A percentile compares a stretch with the other conserved stretches of the same genome.
Evolutionary conservation across 805 yeast species (phyloP).

Genomic region (Jamesozyma gamospora): DNA sequence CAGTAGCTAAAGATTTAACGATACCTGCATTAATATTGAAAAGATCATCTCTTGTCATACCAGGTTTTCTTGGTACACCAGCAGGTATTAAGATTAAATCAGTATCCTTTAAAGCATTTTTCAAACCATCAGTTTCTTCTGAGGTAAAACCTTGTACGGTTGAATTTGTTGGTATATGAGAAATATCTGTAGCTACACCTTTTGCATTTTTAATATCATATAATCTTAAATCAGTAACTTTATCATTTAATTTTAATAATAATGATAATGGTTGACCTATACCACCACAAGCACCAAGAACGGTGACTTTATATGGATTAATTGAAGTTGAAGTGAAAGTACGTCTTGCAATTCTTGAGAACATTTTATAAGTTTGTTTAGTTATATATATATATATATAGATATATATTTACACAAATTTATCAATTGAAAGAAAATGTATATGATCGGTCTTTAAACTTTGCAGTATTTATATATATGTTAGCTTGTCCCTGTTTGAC

Average conservation of each 20-base stretch:
- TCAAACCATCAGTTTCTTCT: slow-evolving; percentile 57
- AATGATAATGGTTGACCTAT: slow-evolving; percentile 86
- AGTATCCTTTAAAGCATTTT: slow-evolving; percentile 57
- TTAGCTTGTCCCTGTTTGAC: too few relatives aligned
- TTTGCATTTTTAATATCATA: slow-evolving; percentile 88
- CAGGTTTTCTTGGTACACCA: slow-evolving; percentile 97
- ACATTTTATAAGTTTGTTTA: slow-evolving; percentile 31
- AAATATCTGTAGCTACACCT: slow-evolving; percentile 93
- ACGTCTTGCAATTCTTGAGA: slow-evolving; percentile 46
- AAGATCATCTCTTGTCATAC: slow-evolving; percentile 96
- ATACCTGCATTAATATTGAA: slow-evolving; percentile 94
- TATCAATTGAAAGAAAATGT: not conserved
- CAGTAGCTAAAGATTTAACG: slow-evolving; percentile 83
- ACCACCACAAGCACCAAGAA: slow-evolving; percentile 85
- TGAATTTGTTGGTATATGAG: slow-evolving; percentile 89
- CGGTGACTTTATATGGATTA: slow-evolving; percentile 67
- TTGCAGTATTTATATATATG: too few relatives aligned
- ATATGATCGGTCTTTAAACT: too few relatives aligned
- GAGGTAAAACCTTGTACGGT: slow-evolving; percentile 80
- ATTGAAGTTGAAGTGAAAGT: slow-evolving; percentile 58
- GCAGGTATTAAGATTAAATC: slow-evolving; percentile 90
- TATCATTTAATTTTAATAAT: slow-evolving; percentile 76
- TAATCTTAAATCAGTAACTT: slow-evolving; percentile 74
- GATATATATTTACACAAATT: not conserved
- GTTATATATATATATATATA: not conserved